Evolutionary conservation across 2,329 filamentous ascomycete species (phyloP).

Genomic region (Beauveria asiatica): DNA sequence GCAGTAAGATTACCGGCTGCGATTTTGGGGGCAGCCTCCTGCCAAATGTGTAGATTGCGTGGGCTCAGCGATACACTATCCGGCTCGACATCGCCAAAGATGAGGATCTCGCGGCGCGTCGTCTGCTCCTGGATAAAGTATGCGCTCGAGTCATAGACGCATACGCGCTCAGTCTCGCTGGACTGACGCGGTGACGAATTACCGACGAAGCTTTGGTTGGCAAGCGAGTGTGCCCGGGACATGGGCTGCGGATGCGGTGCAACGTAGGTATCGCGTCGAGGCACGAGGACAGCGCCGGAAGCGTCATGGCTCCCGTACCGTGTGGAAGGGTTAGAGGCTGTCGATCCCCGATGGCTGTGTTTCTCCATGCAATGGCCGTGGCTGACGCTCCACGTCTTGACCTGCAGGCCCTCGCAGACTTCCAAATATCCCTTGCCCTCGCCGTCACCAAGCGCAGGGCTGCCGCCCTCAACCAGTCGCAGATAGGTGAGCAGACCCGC

Average conservation of each 20-base stretch:
- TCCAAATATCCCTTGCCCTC: constrained; percentile 78
- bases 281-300: constrained; percentile 23
- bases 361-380: constrained; percentile 82
- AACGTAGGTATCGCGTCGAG: constrained; percentile 20
- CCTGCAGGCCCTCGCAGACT: constrained; percentile 78
- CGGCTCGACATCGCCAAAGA: constrained; percentile 94
- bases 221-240: constrained; percentile 20
- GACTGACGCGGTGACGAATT: constrained; percentile 16
- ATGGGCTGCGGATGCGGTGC: constrained; percentile 1
- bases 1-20: constrained; percentile 61
- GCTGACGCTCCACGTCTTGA: constrained; percentile 78
- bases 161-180: constrained; percentile 42
- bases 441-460: constrained; percentile 72
- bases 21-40: constrained; percentile 80
- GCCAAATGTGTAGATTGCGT: constrained; percentile 76
- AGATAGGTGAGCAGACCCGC: constrained; percentile 88
- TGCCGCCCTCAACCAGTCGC: constrained; percentile 80
- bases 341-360: constrained; percentile 53
- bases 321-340: constrained; percentile 39
- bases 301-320: constrained; percentile 43
- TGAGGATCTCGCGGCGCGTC: constrained; percentile 69
- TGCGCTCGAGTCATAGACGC: constrained; percentile 80
- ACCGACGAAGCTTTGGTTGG: constrained; percentile 23
- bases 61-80: constrained; percentile 77
- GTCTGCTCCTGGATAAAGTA: constrained; percentile 79